phyloP scores from a whole-genome alignment of 257 asterid species.

The Nicotiana sylvestris region DNA sequence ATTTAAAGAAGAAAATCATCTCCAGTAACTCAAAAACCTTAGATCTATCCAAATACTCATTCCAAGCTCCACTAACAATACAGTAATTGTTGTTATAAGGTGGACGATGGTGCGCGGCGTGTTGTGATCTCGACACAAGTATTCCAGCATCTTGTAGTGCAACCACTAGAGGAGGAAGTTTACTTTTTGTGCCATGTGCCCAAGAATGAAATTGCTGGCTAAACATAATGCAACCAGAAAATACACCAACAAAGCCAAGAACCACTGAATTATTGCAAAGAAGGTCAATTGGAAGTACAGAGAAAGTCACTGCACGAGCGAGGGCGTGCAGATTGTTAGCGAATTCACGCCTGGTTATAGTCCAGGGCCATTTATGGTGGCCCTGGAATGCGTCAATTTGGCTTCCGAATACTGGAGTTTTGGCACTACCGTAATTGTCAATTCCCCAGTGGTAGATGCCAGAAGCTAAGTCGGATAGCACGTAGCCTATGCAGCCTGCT shows the following conservation, averaged over 20 bases:
- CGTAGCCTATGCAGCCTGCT: slow-evolving; percentile 61
- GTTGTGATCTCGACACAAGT: slow-evolving; percentile 57
- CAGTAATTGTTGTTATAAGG: slow-evolving; percentile 81
- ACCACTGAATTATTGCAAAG: slow-evolving; percentile 32
- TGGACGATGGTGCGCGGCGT: slow-evolving; percentile 72
- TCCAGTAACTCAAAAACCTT: slow-evolving; percentile 63
- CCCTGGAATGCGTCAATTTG: slow-evolving; percentile 86
- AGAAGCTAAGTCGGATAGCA: slow-evolving; percentile 68
- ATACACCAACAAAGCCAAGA: slow-evolving; percentile 53
- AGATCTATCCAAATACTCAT: slow-evolving; percentile 37
- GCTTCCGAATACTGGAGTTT: slow-evolving; percentile 58
- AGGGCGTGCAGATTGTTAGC: slow-evolving; percentile 68
- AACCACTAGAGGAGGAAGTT: slow-evolving; percentile 57
- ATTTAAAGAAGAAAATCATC: slow-evolving; percentile 52
- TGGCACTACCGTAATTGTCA: slow-evolving; percentile 70
- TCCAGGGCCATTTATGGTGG: slow-evolving; percentile 89
- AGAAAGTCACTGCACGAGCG: slow-evolving; percentile 44
- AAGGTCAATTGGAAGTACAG: slow-evolving; percentile 45
- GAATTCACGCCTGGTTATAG: slow-evolving; percentile 68
- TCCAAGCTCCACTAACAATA: slow-evolving; percentile 85
- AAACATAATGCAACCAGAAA: slow-evolving; percentile 69
- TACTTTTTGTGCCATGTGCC: slow-evolving; percentile 72
- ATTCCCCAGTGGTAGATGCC: slow-evolving; percentile 93
- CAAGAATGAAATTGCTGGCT: slow-evolving; percentile 85
- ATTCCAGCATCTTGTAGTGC: slow-evolving; percentile 71